phyloP scores from a whole-genome alignment of 1,284 basidiomycete species.

The Ceratobasidium theobromae region DNA sequence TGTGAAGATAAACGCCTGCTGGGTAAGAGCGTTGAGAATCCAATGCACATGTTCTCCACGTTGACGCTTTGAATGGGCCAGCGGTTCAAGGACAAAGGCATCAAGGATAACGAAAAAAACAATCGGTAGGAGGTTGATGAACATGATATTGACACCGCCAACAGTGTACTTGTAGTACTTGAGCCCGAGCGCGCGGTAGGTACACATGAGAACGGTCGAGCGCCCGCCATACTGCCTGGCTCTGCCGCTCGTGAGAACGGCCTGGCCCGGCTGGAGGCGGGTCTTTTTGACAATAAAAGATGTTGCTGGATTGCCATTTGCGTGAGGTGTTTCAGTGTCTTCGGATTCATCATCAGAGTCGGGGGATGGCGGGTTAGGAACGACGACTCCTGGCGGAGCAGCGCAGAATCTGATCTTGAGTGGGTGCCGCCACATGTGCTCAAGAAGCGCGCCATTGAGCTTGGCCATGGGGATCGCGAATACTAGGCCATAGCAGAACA shows the following conservation, averaged over 20 bases:
- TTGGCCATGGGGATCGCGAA: slow-evolving; percentile 98
- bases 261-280: slow-evolving; percentile 66
- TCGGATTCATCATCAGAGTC: slow-evolving; percentile 34
- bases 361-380: slow-evolving; percentile 37
- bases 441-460: slow-evolving; percentile 90
- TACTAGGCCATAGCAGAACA: slow-evolving; percentile 88
- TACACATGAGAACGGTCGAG: slow-evolving; percentile 91
- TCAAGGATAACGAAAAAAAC: slow-evolving; percentile 97
- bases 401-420: slow-evolving; percentile 90
- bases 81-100: slow-evolving; percentile 73
- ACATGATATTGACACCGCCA: slow-evolving; percentile 97
- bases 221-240: slow-evolving; percentile 39
- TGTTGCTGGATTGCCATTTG: slow-evolving; percentile 41
- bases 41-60: slow-evolving; percentile 58
- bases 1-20: slow-evolving; percentile 80
- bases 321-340: slow-evolving; percentile 36
- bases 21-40: slow-evolving; percentile 70
- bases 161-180: slow-evolving; percentile 99
- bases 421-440: slow-evolving; percentile 79
- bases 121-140: slow-evolving; percentile 91
- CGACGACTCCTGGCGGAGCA: slow-evolving; percentile 54
- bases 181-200: slow-evolving; percentile 86
- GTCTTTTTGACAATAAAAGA: slow-evolving; percentile 57
- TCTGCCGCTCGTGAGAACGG: slow-evolving; percentile 69
- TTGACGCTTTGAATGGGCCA: slow-evolving; percentile 58